Percentiles rank a stretch among this genome's conserved stretches.
These are phyloP conservation scores for Phytophthora syringae DNA, from an alignment of 352 stramenopile species.

Conservation along the genomic window DNA sequence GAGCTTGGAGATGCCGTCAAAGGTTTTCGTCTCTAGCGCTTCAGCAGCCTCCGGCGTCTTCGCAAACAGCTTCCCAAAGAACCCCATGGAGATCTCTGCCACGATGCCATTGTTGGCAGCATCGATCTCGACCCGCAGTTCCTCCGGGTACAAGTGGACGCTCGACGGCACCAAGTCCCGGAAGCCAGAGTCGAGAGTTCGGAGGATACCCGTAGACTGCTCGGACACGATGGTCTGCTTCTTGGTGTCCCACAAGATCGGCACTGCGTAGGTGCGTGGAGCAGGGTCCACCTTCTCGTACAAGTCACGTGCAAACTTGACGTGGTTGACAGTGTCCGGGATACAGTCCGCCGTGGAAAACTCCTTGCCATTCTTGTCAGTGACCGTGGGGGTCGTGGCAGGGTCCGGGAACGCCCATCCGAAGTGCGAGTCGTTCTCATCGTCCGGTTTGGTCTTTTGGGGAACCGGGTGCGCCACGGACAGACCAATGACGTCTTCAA, in stretches of 20 bases:
- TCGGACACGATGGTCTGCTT: slow-evolving; percentile 45
- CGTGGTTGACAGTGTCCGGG: slow-evolving; percentile 33
- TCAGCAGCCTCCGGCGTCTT: slow-evolving; percentile 67
- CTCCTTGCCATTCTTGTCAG: slow-evolving; percentile 14
- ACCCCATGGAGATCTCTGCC: slow-evolving; percentile 50
- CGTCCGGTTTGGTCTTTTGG: slow-evolving; percentile 48
- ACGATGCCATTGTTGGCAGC: slow-evolving; percentile 73
- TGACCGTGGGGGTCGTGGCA: slow-evolving; percentile 3
- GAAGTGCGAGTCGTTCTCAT: slow-evolving; percentile 36
- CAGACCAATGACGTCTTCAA: slow-evolving; percentile 92
- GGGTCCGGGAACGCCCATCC: slow-evolving; percentile 42
- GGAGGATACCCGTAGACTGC: slow-evolving; percentile 64
- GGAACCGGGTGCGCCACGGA: slow-evolving; percentile 77
- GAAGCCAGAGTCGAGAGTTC: slow-evolving; percentile 60
- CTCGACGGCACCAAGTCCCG: slow-evolving; percentile 41
- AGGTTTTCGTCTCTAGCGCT: slow-evolving; percentile 25
- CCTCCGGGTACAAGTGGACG: slow-evolving; percentile 48
- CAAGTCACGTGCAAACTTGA: slow-evolving; percentile 40
- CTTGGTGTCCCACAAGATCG: slow-evolving; percentile 78
- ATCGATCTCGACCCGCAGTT: slow-evolving; percentile 59
- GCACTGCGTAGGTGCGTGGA: slow-evolving; percentile 48
- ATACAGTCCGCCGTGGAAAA: slow-evolving; percentile 30
- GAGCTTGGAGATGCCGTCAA: slow-evolving; percentile 37
- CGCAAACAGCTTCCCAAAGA: slow-evolving; percentile 68
- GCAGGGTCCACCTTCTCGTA: slow-evolving; percentile 41